These are phyloP conservation scores for Dichomitus squalens DNA, from an alignment of 1,284 basidiomycete species.

Conservation along the genomic window DNA sequence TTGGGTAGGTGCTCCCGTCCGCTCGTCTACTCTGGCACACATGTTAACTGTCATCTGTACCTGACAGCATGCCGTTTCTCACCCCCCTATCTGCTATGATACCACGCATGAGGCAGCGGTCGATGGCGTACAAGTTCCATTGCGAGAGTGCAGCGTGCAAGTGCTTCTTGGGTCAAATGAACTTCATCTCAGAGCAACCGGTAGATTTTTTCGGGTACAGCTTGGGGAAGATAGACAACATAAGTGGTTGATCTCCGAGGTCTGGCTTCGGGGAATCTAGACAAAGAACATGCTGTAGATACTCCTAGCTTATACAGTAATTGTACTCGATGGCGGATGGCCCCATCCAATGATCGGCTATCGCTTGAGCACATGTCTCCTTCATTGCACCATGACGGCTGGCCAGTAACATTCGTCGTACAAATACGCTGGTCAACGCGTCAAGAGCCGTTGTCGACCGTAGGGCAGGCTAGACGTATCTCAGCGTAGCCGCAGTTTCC, in stretches of 20 bases:
- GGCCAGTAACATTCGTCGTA: not conserved
- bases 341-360: not conserved
- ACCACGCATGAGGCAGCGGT: constrained; percentile 9
- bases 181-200: constrained; percentile 22
- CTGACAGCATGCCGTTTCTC: constrained; percentile 18
- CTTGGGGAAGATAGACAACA: constrained; percentile 33
- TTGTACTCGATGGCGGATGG: not conserved
- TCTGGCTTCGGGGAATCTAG: constrained; percentile 43
- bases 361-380: not conserved
- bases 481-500: constrained; percentile 7
- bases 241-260: constrained; percentile 49
- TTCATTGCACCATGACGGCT: not conserved
- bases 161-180: constrained; percentile 23
- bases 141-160: constrained; percentile 40
- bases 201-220: constrained; percentile 39
- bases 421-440: not conserved
- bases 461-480: not conserved
- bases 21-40: not conserved
- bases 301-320: not conserved
- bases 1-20: constrained; percentile 43
- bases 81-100: constrained; percentile 22
- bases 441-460: not conserved
- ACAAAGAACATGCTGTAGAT: not conserved
- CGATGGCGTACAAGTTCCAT: constrained; percentile 4
- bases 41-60: constrained; percentile 13